Evolutionary conservation across 75 land plant species (phyloP).

Genomic region (Selaginella moellendorffii): DNA sequence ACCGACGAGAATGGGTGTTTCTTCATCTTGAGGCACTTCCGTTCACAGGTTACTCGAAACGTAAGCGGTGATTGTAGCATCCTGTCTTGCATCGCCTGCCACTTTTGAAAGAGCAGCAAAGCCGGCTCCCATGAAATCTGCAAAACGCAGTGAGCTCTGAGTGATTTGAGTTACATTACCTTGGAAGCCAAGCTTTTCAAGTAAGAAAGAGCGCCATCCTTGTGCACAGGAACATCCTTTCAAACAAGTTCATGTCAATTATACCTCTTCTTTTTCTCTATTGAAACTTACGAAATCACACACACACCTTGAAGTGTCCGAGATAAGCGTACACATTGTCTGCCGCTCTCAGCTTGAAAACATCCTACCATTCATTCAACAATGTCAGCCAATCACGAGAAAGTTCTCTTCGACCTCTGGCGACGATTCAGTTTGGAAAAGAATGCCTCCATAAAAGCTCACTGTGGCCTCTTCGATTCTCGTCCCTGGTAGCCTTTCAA

Average conservation of each 20-base stretch:
- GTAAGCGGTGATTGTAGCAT: conserved; percentile 7
- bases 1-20: conserved; percentile 32
- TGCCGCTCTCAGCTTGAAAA: conserved; percentile 20
- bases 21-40: conserved; percentile 23
- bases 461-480: too few relatives aligned
- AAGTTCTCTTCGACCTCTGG: too few relatives aligned
- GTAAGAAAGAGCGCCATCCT: conserved; percentile 24
- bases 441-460: too few relatives aligned
- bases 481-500: too few relatives aligned
- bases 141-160: background rate
- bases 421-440: too few relatives aligned
- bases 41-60: conserved; percentile 31
- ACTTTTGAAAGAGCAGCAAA: conserved; percentile 18
- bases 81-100: conserved; percentile 14
- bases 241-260: background rate
- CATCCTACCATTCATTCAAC: conserved; percentile 17
- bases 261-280: background rate
- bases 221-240: conserved; percentile 30
- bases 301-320: conserved; percentile 27
- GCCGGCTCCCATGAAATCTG: conserved; percentile 28
- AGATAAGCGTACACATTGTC: conserved; percentile 36
- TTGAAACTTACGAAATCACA: background rate
- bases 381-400: too few relatives aligned
- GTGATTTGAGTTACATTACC: conserved; percentile 15
- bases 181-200: conserved; percentile 20